Evolutionary conservation across 352 stramenopile species (phyloP).

Genomic region (Globisporangium cylindrosporum): DNA sequence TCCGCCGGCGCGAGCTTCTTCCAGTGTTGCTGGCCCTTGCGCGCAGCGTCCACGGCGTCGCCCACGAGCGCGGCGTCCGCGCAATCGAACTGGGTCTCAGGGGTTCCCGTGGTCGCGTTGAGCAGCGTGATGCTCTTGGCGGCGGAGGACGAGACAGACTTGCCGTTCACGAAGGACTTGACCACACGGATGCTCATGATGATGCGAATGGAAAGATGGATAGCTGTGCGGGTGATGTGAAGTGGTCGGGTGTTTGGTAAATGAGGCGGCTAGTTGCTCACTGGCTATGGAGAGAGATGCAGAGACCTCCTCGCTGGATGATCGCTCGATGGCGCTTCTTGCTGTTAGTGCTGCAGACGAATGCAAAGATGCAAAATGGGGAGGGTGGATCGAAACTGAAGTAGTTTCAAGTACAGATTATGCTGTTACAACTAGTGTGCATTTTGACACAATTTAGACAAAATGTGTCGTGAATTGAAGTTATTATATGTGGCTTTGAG

Average conservation of each 20-base stretch:
- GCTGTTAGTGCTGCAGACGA: not conserved
- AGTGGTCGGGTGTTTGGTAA: not conserved
- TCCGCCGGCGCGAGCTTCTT: constrained; percentile 51
- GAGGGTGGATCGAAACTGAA: not conserved
- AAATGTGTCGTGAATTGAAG: not conserved
- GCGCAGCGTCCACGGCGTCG: constrained; percentile 41
- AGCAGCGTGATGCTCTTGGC: constrained; percentile 46
- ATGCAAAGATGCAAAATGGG: not conserved
- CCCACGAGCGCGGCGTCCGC: constrained; percentile 47
- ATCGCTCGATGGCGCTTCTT: too few species aligned
- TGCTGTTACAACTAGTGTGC: not conserved
- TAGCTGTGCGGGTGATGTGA: not conserved
- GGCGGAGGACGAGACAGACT: constrained; percentile 31
- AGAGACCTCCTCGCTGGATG: not conserved
- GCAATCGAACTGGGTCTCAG: constrained; percentile 54
- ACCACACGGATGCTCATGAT: constrained; percentile 21
- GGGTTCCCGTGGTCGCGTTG: constrained; percentile 44
- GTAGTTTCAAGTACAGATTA: not conserved
- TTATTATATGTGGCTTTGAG: not conserved
- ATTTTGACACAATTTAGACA: not conserved
- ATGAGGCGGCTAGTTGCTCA: not conserved
- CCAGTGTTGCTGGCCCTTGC: constrained; percentile 60
- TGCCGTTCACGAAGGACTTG: constrained; percentile 76
- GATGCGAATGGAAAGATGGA: not conserved
- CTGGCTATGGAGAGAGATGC: not conserved